Evolutionary conservation across 257 asterid species (phyloP).

Genomic region (Catharanthus roseus): DNA sequence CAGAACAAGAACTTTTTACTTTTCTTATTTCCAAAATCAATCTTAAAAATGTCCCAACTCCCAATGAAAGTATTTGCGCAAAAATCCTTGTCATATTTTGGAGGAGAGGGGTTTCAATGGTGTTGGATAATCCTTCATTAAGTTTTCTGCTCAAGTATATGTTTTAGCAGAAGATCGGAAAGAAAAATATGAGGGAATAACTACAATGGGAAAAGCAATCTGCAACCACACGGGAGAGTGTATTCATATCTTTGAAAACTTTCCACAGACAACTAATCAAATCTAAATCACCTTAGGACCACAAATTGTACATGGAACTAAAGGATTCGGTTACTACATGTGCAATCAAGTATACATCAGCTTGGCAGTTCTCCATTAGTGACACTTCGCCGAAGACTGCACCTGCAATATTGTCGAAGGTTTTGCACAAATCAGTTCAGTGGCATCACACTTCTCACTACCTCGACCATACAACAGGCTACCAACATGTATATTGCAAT

Average conservation of each 20-base stretch:
- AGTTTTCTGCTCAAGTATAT: background rate
- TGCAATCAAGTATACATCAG: background rate
- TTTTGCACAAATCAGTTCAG: background rate
- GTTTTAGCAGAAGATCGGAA: background rate
- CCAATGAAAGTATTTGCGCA: too few relatives aligned
- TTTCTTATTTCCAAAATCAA: too few relatives aligned
- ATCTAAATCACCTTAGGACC: slow-evolving; percentile 31
- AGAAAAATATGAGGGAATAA: background rate
- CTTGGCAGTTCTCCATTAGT: background rate
- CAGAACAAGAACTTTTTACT: too few relatives aligned
- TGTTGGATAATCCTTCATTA: too few relatives aligned
- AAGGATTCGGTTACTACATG: slow-evolving; percentile 23
- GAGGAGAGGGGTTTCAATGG: too few relatives aligned
- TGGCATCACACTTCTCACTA: too few relatives aligned
- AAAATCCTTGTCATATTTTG: too few relatives aligned
- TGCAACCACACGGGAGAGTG: background rate
- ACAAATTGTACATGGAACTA: slow-evolving; percentile 16
- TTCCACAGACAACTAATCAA: background rate
- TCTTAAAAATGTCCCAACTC: too few relatives aligned
- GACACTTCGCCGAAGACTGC: background rate
- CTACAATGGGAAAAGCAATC: background rate
- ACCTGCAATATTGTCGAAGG: slow-evolving; percentile 15
- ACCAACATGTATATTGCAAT: too few relatives aligned
- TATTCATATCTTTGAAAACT: background rate
- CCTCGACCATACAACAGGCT: too few relatives aligned